Base-by-base conservation (phyloP, 352 stramenopile genomes). In the Phytophthora palmivora region DNA sequence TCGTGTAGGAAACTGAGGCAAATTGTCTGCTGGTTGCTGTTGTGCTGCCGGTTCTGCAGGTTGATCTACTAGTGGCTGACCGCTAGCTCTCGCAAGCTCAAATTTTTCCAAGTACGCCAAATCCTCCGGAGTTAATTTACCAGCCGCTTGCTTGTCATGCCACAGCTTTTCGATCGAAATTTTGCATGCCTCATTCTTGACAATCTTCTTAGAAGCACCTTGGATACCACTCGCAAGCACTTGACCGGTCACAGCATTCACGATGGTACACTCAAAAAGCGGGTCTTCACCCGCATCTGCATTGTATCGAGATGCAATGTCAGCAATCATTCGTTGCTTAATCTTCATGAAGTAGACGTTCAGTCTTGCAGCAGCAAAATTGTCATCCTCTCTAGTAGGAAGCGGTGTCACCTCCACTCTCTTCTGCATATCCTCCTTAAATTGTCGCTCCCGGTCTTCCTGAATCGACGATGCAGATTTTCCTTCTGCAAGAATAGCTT, bases 111-210 rank as follows among this genome's bases (percentile, higher is more conserved):
- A 76, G 19, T 96, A 85, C 28, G 76, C 52, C 43, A 84, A 26
- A 19, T 95, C 86, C 51, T 85, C 78, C 8, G 77, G 60, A 11
- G 73, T 50, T 38, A 84, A 63, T 19, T 81, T 84, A 1, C 72
- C 79, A 22, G 79, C 68, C 15, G 67, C 67, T 46, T 79, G 74
- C 47, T 97, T 97, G 32, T 80, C 72, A 33, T 85, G 70, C 67
- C 89, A 89, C 0, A 97, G 58, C 50, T 87, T 94, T 37, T 94
- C 76, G 34, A 91, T 89, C 6, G 73, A 78, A 19, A 73, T 55
- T 72, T 83, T 85, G 15, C 74, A 75, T 1, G 82, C 81, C 4
- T 89, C 74, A 14, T 88, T 90, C 58, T 96, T 90, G 7, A 71
- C 82, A 4, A 68, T 19, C 37, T 91, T 92, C 71, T 96, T 92